Evolutionary conservation across 805 yeast genomes (phyloP), one percentile per base, ranked within the genome.

Genomic region (Wickerhamiella hasegawae): DNA sequence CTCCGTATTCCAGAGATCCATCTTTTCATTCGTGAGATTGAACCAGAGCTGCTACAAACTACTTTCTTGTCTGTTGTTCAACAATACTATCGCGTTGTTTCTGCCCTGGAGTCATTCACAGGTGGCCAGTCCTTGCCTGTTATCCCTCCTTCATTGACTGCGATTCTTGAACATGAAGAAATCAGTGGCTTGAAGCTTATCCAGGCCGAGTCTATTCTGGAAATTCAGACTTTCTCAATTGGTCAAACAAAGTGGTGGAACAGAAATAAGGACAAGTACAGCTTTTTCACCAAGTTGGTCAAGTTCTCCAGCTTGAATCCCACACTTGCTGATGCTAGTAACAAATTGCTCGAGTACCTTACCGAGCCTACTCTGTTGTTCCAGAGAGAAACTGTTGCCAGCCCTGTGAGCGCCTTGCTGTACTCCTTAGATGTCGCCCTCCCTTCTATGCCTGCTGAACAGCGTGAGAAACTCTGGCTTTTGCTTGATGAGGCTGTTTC

Each of bases 191-290:
- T 51, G 9, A 41, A 41, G 14, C 42, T 48, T 3, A 37, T 51
- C 3, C 45, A 45, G 27, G 48, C 50, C 4, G 44, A 48, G 35
- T 64, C 65, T 31, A 71, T 69, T 39, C 60, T 84, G 42, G 74
- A 73, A 40, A 57, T 76, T 10, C 81, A 73, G 42, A 69, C 74
- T 16, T 60, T 60, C 11, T 61, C 66, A 8, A 59, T 62, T 11
- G 54, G 66, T 3, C 71, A 68, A 34, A 63, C 73, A 22, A 80
- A 75, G 54, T 85, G 94, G 94, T 84, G 90, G 84, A 76, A 70
- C 49, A 58, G 67, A 19, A 40, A 63, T 2, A 44, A 49, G 21
- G 61, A 59, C 5, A 48, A 56, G 1, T 63, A 65, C 37, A 74
- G 93, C 1, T 58, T 80, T 31, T 83, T 82, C 53, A 73, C 85